phyloP scores from a whole-genome alignment of 2,329 filamentous ascomycete species.

The Aspergillus sp. region DNA sequence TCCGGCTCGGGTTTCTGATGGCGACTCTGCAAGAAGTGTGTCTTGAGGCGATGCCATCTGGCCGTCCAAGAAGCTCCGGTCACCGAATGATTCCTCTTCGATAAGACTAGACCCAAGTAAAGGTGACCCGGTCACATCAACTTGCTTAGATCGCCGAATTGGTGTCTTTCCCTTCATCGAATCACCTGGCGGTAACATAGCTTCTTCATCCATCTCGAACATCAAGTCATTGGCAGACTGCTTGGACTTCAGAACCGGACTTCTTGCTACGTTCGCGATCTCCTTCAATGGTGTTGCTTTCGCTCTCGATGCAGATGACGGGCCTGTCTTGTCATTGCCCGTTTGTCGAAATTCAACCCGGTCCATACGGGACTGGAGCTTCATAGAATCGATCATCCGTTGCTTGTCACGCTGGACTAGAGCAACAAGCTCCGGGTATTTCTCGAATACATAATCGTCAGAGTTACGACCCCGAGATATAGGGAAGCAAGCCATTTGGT shows the following conservation, averaged over 20 bases:
- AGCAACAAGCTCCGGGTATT: slow-evolving; percentile 40
- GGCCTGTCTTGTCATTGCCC: slow-evolving; percentile 57
- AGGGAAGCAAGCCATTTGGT: slow-evolving; percentile 71
- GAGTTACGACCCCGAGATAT: slow-evolving; percentile 69
- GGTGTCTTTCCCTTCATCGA: slow-evolving; percentile 24
- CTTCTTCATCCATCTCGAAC: slow-evolving; percentile 87
- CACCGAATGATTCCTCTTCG: slow-evolving; percentile 20
- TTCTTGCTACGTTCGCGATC: slow-evolving; percentile 45
- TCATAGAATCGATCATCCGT: slow-evolving; percentile 68
- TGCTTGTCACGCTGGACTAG: slow-evolving; percentile 42
- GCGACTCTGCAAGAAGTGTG: slow-evolving; percentile 15
- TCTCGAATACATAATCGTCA: slow-evolving; percentile 46
- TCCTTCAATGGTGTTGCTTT: slow-evolving; percentile 39
- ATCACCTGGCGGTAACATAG: slow-evolving; percentile 18
- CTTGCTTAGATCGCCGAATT: slow-evolving; percentile 14
- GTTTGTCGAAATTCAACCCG: slow-evolving; percentile 61
- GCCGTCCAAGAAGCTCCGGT: slow-evolving; percentile 21
- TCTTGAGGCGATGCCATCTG: slow-evolving; percentile 22
- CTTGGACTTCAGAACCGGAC: slow-evolving; percentile 62
- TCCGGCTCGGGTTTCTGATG: slow-evolving; percentile 16
- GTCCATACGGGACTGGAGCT: slow-evolving; percentile 56
- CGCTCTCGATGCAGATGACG: slow-evolving; percentile 37
- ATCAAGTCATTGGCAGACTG: slow-evolving; percentile 70
- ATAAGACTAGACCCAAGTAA: slow-evolving; percentile 20
- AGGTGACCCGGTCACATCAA: slow-evolving; percentile 18